phyloP scores from a whole-genome alignment of 2,329 filamentous ascomycete genomes.

The Fusarium nisikadoi region DNA sequence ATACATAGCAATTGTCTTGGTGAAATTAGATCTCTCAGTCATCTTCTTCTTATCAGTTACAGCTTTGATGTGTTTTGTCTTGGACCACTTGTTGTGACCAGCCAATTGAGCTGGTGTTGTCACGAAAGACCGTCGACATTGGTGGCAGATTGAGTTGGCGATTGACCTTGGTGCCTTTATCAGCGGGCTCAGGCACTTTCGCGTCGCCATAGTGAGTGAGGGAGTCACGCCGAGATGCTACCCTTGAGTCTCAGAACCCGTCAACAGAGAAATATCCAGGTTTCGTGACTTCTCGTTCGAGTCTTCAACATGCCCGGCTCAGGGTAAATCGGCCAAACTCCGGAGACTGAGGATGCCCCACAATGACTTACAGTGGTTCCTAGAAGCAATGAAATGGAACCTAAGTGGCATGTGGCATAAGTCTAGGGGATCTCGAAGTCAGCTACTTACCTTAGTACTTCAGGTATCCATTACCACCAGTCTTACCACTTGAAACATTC shows the following conservation, averaged over 20 bases:
- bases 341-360: constrained; percentile 25
- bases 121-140: constrained; percentile 61
- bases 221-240: background rate
- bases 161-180: constrained; percentile 16
- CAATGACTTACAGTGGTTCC: constrained; percentile 28
- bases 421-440: constrained; percentile 35
- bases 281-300: background rate
- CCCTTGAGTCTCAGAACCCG: background rate
- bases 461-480: constrained; percentile 6
- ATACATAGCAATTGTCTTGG: constrained; percentile 77
- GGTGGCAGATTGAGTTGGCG: constrained; percentile 53
- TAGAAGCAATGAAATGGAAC: constrained; percentile 1
- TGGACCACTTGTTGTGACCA: constrained; percentile 94
- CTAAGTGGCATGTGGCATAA: constrained; percentile 41
- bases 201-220: constrained; percentile 31
- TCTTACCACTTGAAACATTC: constrained; percentile 26
- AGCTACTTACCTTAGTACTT: background rate
- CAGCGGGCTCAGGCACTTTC: constrained; percentile 27
- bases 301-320: background rate
- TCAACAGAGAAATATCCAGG: background rate
- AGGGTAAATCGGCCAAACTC: constrained; percentile 47
- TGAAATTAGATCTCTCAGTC: constrained; percentile 72
- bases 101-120: constrained; percentile 60
- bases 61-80: constrained; percentile 95
- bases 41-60: constrained; percentile 85